These are phyloP conservation scores for Heterobasidion parviporum DNA, from an alignment of 1,284 basidiomycete genomes.

Conservation along the genomic window DNA sequence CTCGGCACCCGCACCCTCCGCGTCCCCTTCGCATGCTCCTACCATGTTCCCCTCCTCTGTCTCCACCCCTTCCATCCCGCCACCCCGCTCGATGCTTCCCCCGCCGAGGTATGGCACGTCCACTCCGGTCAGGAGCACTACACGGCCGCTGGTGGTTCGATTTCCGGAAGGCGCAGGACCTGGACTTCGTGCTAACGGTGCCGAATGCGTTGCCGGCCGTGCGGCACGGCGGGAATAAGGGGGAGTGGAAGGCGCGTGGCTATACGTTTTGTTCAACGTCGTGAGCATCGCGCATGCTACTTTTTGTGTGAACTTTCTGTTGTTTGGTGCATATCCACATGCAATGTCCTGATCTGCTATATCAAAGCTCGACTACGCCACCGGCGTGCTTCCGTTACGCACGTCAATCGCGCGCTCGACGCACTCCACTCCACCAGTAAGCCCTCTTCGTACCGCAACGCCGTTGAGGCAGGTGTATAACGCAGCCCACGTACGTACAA, in stretches of 20 bases:
- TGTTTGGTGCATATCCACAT: no score
- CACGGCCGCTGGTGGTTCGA: constrained; percentile 37
- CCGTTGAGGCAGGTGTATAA: constrained; percentile 24
- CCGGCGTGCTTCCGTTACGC: constrained; percentile 54
- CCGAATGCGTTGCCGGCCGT: constrained; percentile 52
- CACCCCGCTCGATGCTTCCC: constrained; percentile 20
- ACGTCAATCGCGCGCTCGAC: constrained; percentile 39
- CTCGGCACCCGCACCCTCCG: constrained; percentile 27
- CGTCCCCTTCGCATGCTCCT: constrained; percentile 25
- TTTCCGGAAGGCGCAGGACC: constrained; percentile 42
- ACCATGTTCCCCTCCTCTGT: constrained; percentile 15
- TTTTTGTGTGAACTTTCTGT: no score
- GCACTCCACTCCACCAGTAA: constrained; percentile 18
- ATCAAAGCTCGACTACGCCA: constrained; percentile 44
- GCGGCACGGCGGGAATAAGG: constrained; percentile 32
- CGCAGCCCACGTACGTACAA: constrained; percentile 43
- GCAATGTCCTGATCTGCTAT: no score
- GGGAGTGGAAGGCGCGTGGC: constrained; percentile 30
- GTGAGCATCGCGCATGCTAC: constrained; percentile 15
- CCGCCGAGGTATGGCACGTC: constrained; percentile 30
- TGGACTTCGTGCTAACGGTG: constrained; percentile 56
- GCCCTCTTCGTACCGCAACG: constrained; percentile 15
- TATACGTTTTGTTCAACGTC: constrained; percentile 39
- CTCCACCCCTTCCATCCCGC: no score
- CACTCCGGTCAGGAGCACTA: constrained; percentile 37